Evolutionary conservation across 345 rosid species (phyloP), one percentile per base, ranked within the genome.

Genomic region (Corchorus capsularis): DNA sequence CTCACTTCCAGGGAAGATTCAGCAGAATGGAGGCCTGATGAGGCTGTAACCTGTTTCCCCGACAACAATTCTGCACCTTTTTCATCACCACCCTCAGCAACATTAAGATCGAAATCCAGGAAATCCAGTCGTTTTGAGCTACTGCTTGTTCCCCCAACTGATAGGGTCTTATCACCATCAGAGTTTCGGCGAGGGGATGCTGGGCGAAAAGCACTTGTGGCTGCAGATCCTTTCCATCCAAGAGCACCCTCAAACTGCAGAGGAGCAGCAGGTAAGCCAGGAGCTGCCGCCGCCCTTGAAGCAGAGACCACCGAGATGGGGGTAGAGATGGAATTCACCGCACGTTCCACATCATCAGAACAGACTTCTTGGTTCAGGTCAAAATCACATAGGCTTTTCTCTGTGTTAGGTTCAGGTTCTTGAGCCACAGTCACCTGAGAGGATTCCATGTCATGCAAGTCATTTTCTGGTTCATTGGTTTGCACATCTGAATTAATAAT

Each of bases 311-410:
- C 81, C 61, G 95, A 82, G 63, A 86, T 52, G 9, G 86, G 84
- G n/a, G 87, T 67, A 11, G 91, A 82, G 61, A 83, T 76, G 65
- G 85, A 76, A 71, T 85, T 81, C 68, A 75, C 80, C 37, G 86
- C 71, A 68, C 20, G 74, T 75, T 92, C 99, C 83, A 83, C 74
- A 76, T 94, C 98, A 84, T 93, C 97, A 50, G 90, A 85, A 74
- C 83, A 84, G 62, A 88, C 83, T 83, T 96, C 97, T 80, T 88
- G 91, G 81, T 96, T 96, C 86, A 96, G 87, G 85, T 93, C 98
- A 69, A 96, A 92, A 45, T 55, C 85, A 68, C 94, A 89, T 4
- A 83, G 77, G 60, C 90, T 86, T 85, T 83, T 93, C 83, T 88
- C 92, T 19, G 79, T 52, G 45, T 78, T 87, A 35, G 74, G 75